phyloP scores from a whole-genome alignment of 495 filamentous ascomycete species.

The Penicillium robsamsonii region DNA sequence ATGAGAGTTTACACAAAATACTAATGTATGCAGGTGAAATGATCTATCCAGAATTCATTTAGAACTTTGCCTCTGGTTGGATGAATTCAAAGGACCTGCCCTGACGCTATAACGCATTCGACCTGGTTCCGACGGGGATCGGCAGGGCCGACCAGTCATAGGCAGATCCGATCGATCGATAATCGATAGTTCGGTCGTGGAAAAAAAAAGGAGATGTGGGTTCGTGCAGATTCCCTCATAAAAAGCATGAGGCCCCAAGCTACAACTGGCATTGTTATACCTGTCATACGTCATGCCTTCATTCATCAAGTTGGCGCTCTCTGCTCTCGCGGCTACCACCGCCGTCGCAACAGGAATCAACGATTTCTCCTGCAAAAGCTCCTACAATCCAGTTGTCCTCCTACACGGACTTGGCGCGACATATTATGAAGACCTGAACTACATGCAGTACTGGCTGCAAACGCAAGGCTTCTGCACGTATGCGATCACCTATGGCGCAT shows the following conservation, averaged over 20 bases:
- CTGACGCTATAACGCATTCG: slow-evolving; percentile 9
- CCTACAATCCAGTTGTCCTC: slow-evolving; percentile 47
- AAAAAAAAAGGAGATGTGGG: slow-evolving; percentile 10
- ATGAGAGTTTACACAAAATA: background rate
- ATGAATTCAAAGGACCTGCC: background rate
- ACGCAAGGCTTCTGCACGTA: slow-evolving; percentile 52
- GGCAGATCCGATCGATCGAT: background rate
- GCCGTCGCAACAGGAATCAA: slow-evolving; percentile 31
- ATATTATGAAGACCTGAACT: slow-evolving; percentile 52
- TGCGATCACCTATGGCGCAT: slow-evolving; percentile 51
- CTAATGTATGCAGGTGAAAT: slow-evolving; percentile 1
- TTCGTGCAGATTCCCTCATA: slow-evolving; percentile 3
- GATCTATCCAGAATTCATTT: slow-evolving; percentile 6
- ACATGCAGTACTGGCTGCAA: slow-evolving; percentile 51
- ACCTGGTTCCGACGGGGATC: background rate
- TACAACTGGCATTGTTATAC: background rate
- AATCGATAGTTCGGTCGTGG: slow-evolving; percentile 27
- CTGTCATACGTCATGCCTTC: slow-evolving; percentile 19
- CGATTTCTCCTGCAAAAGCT: slow-evolving; percentile 41
- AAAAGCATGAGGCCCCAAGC: background rate
- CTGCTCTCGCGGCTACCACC: slow-evolving; percentile 19
- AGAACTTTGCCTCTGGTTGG: background rate
- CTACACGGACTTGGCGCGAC: slow-evolving; percentile 54
- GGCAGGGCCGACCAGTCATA: slow-evolving; percentile 19
- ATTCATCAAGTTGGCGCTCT: slow-evolving; percentile 13